phyloP scores from a whole-genome alignment of 2,329 filamentous ascomycete genomes.

The Sphaerulina musiva region DNA sequence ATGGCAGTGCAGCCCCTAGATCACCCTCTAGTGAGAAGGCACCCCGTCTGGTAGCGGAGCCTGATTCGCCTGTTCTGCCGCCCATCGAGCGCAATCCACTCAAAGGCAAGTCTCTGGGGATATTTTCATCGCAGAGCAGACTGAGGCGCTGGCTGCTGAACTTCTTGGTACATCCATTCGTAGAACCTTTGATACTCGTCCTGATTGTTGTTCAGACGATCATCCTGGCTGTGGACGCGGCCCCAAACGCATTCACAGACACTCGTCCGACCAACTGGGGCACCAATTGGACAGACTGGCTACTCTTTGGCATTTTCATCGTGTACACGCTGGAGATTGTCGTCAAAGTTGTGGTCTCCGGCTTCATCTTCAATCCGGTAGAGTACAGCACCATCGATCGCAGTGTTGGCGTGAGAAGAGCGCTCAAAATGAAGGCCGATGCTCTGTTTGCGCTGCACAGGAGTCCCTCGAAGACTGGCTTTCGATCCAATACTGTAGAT shows the following conservation, averaged over 20 bases:
- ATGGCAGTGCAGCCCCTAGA: slow-evolving; percentile 23
- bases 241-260: slow-evolving; percentile 55
- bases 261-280: slow-evolving; percentile 62
- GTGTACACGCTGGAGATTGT: slow-evolving; percentile 84
- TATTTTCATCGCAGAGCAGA: slow-evolving; percentile 73
- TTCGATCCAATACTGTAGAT: slow-evolving; percentile 23
- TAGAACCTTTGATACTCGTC: slow-evolving; percentile 77
- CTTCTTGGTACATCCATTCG: slow-evolving; percentile 75
- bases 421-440: slow-evolving; percentile 68
- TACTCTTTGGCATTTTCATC: slow-evolving; percentile 73
- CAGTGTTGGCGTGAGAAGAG: slow-evolving; percentile 64
- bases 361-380: slow-evolving; percentile 79
- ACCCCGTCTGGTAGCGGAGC: slow-evolving; percentile 27
- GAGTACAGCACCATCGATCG: slow-evolving; percentile 90
- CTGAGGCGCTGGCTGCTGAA: slow-evolving; percentile 72
- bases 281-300: slow-evolving; percentile 63
- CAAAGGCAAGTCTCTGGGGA: slow-evolving; percentile 74
- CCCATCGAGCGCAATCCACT: slow-evolving; percentile 60
- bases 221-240: slow-evolving; percentile 76
- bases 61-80: slow-evolving; percentile 24
- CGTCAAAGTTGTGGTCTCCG: slow-evolving; percentile 83
- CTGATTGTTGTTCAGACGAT: slow-evolving; percentile 84
- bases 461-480: slow-evolving; percentile 56
- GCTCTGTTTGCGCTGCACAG: slow-evolving; percentile 76
- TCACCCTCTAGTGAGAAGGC: slow-evolving; percentile 32